Evolutionary conservation across 1,139 yeast genomes (phyloP).

Genomic region (Hansenula sp.): DNA sequence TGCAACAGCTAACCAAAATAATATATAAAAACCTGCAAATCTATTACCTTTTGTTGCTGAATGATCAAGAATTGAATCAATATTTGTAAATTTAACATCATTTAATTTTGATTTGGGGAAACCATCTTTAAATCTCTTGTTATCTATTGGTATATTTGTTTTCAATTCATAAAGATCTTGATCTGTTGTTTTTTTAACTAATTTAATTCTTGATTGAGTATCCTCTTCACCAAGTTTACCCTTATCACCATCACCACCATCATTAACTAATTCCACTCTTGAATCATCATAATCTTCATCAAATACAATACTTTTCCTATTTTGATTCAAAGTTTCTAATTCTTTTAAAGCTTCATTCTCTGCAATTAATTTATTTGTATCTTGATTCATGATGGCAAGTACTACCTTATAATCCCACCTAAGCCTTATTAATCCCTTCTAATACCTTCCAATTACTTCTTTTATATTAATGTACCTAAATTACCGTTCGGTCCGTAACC

Average conservation of each 20-base stretch:
- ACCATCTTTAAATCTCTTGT: slow-evolving; percentile 29
- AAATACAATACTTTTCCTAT: background rate
- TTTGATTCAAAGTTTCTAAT: background rate
- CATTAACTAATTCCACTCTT: background rate
- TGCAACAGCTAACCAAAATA: slow-evolving; percentile 64
- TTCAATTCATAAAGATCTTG: slow-evolving; percentile 10
- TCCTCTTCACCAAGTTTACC: background rate
- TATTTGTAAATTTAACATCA: slow-evolving; percentile 39
- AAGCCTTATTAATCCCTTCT: too few species aligned
- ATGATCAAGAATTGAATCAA: slow-evolving; percentile 48
- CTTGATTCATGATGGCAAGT: background rate
- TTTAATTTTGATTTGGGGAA: slow-evolving; percentile 34
- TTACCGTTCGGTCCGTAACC: too few species aligned
- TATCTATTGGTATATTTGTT: slow-evolving; percentile 12
- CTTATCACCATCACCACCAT: background rate
- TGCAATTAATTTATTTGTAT: background rate
- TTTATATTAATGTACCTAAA: too few species aligned
- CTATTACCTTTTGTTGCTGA: slow-evolving; percentile 23
- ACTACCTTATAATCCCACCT: too few species aligned
- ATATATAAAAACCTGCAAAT: slow-evolving; percentile 62
- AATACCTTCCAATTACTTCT: too few species aligned
- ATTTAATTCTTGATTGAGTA: background rate
- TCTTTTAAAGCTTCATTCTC: background rate
- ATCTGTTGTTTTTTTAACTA: background rate
- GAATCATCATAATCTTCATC: slow-evolving; percentile 2